These are phyloP conservation scores for Podospora australis DNA, from an alignment of 495 filamentous ascomycete genomes.

Conservation along the genomic window DNA sequence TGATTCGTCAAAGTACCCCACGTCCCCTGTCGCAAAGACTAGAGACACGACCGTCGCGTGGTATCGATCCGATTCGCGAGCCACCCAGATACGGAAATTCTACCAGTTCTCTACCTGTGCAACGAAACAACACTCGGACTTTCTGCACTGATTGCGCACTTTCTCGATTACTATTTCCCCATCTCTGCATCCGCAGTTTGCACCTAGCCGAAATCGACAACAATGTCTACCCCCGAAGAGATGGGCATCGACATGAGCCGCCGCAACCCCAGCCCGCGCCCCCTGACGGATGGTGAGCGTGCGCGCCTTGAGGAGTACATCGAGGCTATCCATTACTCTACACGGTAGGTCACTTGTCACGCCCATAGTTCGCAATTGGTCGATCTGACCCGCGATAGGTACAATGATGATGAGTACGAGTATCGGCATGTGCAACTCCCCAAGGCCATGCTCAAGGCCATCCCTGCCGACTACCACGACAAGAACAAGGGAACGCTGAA, in stretches of 20 bases:
- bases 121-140: too few relatives aligned
- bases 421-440: conserved; percentile 96
- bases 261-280: conserved; percentile 77
- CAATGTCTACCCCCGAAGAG: conserved; percentile 22
- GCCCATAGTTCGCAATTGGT: too few relatives aligned
- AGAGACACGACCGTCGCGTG: background rate
- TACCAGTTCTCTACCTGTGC: too few relatives aligned
- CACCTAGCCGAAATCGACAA: background rate
- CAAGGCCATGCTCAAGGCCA: conserved; percentile 95
- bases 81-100: background rate
- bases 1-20: background rate
- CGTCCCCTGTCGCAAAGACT: background rate
- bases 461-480: conserved; percentile 94
- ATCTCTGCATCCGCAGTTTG: too few relatives aligned
- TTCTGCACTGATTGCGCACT: too few relatives aligned
- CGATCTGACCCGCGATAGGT: conserved; percentile 45
- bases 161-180: too few relatives aligned
- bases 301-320: conserved; percentile 82
- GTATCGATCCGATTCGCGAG: background rate
- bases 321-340: conserved; percentile 90
- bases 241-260: conserved; percentile 71
- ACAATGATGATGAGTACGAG: conserved; percentile 82
- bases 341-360: conserved; percentile 61
- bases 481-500: conserved; percentile 85
- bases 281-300: conserved; percentile 72